Base-by-base conservation (phyloP, 2,329 filamentous ascomycete genomes). In the Claviceps humidiphila region DNA sequence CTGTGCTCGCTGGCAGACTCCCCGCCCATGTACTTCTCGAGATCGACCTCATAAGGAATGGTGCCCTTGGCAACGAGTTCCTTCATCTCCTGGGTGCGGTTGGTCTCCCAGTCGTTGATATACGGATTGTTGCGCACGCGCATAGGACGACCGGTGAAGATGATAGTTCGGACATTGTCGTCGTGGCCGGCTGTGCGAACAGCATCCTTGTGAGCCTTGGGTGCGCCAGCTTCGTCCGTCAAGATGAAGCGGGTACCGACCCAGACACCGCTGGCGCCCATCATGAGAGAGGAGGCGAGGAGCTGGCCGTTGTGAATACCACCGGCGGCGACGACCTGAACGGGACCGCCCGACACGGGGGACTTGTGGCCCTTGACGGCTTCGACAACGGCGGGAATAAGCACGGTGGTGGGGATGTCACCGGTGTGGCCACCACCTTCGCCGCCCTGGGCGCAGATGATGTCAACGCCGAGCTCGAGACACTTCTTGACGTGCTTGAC, bases 401-500 rank as follows among this genome's bases (percentile, higher is more conserved):
- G 83, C 59, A 98, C 74, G 1, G 88, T 83, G 51, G 91, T 97
- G 58, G 93, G 89, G 41, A 95, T 86, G 69, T 96, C 87, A 63
- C 93, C 93, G 14, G 89, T 96, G 77, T 96, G 90, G 60, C 93
- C 93, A 68, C 93, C 93, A 58, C 93, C 93, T 75, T 98, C 93
- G 62, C 93, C 91, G 67, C 93, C 93, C 75, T 98, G 93, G 50
- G 93, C 93, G 75, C 91, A 97, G 74, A 98, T 97, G 63, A 98
- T 86, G 71, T 98, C 93, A 61, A 84, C 88, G 59, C 90, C 93
- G 54, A 90, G 80, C 49, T 91, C 89, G 57, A 98, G 78, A 71
- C 89, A 94, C 79, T 97, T 98, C 73, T 89, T 80, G 58, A 95
- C 91, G 74, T 98, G 93, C 83, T 98, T 98, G 66, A 93, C 91